These are phyloP conservation scores for Taphrina communis DNA, from an alignment of 1,139 yeast genomes.

Conservation along the genomic window DNA sequence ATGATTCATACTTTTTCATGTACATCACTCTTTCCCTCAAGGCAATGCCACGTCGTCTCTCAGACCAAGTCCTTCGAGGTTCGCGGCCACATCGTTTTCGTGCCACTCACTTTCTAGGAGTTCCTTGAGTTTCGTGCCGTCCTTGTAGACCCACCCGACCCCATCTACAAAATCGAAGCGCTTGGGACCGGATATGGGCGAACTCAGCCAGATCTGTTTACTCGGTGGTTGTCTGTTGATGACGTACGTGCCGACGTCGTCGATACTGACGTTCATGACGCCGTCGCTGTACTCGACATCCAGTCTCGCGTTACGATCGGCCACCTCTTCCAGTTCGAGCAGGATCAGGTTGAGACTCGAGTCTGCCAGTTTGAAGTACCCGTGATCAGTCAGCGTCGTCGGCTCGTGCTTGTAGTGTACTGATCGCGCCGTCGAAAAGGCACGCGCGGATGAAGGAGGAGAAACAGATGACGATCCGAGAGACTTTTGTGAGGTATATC, in stretches of 20 bases:
- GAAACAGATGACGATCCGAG: too few species aligned
- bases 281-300: conserved; percentile 59
- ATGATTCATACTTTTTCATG: conserved; percentile 1
- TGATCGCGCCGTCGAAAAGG: conserved; percentile 12
- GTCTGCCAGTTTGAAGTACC: conserved; percentile 37
- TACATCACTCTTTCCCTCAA: not conserved
- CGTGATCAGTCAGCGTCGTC: conserved; percentile 28
- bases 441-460: conserved; percentile 4
- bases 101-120: conserved; percentile 51
- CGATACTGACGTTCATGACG: conserved; percentile 71
- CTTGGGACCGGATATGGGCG: conserved; percentile 93
- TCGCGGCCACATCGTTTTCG: conserved; percentile 21
- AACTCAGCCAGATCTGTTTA: conserved; percentile 89
- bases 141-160: conserved; percentile 55
- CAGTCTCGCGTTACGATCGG: conserved; percentile 19
- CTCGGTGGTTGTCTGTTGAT: conserved; percentile 94
- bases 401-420: conserved; percentile 25
- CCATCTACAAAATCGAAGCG: conserved; percentile 53
- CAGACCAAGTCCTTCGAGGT: conserved; percentile 31
- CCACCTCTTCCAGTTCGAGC: conserved; percentile 26
- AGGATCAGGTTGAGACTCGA: conserved; percentile 27
- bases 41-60: conserved; percentile 10
- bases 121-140: conserved; percentile 52
- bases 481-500: not conserved
- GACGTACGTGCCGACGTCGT: conserved; percentile 78